Percentiles rank a stretch among this genome's conserved stretches.
Conservation (phyloP, 2,329 filamentous ascomycete species). For the Ustulina deusta region DNA sequence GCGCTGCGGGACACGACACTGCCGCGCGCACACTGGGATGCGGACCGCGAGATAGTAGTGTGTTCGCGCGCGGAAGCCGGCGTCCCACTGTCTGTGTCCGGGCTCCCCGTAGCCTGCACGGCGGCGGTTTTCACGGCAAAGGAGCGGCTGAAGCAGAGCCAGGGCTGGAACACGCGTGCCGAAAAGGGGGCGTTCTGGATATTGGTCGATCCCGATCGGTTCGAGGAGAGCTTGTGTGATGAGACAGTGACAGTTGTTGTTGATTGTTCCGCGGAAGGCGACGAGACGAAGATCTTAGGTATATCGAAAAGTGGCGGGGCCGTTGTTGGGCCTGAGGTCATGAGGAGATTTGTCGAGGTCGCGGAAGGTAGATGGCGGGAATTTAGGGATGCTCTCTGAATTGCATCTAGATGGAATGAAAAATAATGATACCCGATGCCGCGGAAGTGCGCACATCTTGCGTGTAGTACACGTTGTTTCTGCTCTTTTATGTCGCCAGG, state of each 20-base stretch:
- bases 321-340: constrained; percentile 71
- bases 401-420: constrained; percentile 27
- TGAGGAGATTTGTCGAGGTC: constrained; percentile 69
- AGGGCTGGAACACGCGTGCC: constrained; percentile 54
- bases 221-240: constrained; percentile 86
- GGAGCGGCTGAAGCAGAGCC: constrained; percentile 60
- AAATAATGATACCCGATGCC: constrained; percentile 36
- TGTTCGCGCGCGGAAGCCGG: constrained; percentile 72
- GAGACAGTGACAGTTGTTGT: constrained; percentile 88
- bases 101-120: constrained; percentile 80
- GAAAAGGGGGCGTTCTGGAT: constrained; percentile 71
- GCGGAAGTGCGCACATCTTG: neutral
- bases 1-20: constrained; percentile 82
- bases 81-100: constrained; percentile 68
- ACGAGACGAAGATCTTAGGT: constrained; percentile 69
- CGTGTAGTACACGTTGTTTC: neutral
- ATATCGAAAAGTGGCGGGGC: constrained; percentile 89
- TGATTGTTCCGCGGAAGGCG: constrained; percentile 65
- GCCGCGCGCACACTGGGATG: constrained; percentile 84
- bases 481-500: neutral
- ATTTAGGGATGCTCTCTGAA: constrained; percentile 52
- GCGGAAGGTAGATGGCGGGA: constrained; percentile 75
- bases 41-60: constrained; percentile 81
- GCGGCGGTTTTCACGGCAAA: constrained; percentile 81
- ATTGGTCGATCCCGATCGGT: constrained; percentile 86